Evolutionary conservation across 2,329 filamentous ascomycete genomes (phyloP), one percentile per base, ranked within the genome.

Genomic region (Penicillium sp.): DNA sequence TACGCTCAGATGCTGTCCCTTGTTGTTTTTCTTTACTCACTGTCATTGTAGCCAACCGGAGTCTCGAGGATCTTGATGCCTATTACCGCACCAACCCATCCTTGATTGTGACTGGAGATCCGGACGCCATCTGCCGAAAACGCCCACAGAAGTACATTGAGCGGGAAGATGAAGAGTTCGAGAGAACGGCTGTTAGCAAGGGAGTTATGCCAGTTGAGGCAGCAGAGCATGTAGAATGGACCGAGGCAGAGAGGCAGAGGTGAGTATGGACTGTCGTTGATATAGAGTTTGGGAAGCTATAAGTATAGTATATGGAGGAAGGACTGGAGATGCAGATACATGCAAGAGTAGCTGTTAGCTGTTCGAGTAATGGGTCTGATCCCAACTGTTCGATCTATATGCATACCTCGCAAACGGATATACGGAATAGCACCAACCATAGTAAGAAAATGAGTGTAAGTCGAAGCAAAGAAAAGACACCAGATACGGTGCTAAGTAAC

Each of bases 111-210:
- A 70, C 72, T 58, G 63, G 61, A 7, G 73, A 78, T 49, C 72
- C 73, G 51, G 65, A 77, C 10, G 75, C 75, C 0, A 71, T 72
- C 6, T 65, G 62, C 4, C 59, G 68, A 9, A 72, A 72, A 52
- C 65, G 75, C 34, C 76, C 75, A 0, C 51, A 59, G 21, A 69
- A 72, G 53, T 77, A 72, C 44, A 69, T 74, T n/a, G 70, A 76
- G 49, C 68, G 67, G 9, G 73, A 77, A 56, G 63, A 72, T 48
- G 60, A 61, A 12, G 57, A 60, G 33, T 45, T 65, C 5, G 26
- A 49, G 28, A 52, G 40, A 35, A 48, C 8, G n/a, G 31, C 49
- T 31, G 43, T 38, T 8, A 12, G 21, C 9, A 51, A 38, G 43
- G 38, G 15, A 22, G 9, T 21, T 24, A 6, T 43, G 31, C 31